phyloP scores from a whole-genome alignment of 306 rosid genomes.

The Inga laurina region DNA sequence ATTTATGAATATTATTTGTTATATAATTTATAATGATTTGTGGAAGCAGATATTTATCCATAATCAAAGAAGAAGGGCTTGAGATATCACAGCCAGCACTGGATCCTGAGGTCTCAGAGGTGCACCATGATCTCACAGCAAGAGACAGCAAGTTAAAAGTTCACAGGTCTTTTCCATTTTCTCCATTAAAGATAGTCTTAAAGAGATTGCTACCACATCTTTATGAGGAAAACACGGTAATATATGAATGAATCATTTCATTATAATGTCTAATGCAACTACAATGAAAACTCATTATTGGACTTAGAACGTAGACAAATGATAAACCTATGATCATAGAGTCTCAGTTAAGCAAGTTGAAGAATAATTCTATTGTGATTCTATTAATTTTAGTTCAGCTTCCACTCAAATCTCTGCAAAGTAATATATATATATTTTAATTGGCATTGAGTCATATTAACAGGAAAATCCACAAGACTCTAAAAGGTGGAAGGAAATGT shows the following conservation, averaged over 20 bases:
- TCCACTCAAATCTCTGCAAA: neutral
- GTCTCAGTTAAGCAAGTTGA: neutral
- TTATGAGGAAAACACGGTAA: neutral
- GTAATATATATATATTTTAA: neutral
- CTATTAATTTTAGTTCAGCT: no score
- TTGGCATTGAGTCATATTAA: neutral
- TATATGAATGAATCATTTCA: neutral
- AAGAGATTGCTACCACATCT: neutral
- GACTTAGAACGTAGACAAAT: neutral
- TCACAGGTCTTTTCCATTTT: slow-evolving; percentile 24
- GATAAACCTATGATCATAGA: neutral
- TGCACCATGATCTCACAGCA: slow-evolving; percentile 33
- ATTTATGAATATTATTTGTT: neutral
- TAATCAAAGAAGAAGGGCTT: slow-evolving; percentile 34
- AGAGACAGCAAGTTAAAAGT: slow-evolving; percentile 15
- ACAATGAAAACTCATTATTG: neutral
- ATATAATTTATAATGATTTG: neutral
- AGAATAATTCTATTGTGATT: neutral
- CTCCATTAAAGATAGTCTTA: neutral
- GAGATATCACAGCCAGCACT: slow-evolving; percentile 44
- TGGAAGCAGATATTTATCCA: slow-evolving; percentile 2
- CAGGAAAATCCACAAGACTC: slow-evolving; percentile 28
- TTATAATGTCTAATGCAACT: neutral
- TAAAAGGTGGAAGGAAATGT: slow-evolving; percentile 29
- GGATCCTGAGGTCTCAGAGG: slow-evolving; percentile 27